phyloP scores from a whole-genome alignment of 2,329 filamentous ascomycete species.

The Fusarium compactum region DNA sequence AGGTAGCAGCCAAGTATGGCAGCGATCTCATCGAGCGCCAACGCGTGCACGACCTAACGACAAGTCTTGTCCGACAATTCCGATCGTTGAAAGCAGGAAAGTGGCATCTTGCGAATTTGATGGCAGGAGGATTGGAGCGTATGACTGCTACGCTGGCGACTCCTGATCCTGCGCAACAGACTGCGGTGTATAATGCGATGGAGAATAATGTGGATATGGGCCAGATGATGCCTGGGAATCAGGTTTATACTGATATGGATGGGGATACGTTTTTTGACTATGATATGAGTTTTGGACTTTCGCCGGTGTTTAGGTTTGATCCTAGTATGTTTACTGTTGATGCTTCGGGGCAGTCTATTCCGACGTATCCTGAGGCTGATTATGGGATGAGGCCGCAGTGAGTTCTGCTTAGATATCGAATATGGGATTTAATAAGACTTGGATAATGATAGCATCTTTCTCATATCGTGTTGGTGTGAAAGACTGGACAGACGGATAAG shows the following conservation, averaged over 20 bases:
- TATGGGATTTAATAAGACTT: not conserved
- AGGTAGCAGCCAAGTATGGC: conserved; percentile 59
- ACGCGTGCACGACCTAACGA: conserved; percentile 55
- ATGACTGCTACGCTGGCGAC: conserved; percentile 47
- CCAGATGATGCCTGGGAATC: conserved; percentile 38
- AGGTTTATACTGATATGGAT: conserved; percentile 43
- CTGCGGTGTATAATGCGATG: conserved; percentile 20
- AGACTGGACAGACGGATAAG: conserved; percentile 7
- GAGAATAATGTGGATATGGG: conserved; percentile 37
- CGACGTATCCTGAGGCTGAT: conserved; percentile 42
- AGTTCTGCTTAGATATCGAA: too few relatives aligned
- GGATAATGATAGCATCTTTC: not conserved
- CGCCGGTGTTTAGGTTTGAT: conserved; percentile 47
- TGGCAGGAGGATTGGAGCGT: conserved; percentile 61
- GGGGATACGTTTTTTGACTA: conserved; percentile 48
- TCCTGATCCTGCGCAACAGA: conserved; percentile 23
- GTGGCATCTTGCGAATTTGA: conserved; percentile 62
- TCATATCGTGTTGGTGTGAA: not conserved
- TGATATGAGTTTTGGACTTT: conserved; percentile 49
- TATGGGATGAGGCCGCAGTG: conserved; percentile 39
- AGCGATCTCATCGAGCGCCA: conserved; percentile 57
- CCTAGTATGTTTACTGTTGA: conserved; percentile 45
- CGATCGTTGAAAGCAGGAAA: conserved; percentile 56
- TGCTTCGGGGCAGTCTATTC: conserved; percentile 41
- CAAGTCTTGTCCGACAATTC: conserved; percentile 56